Percentiles rank a stretch among this genome's conserved stretches.
Evolutionary conservation across 768 basidiomycete genomes (phyloP).

Genomic region (Suillus lakei): DNA sequence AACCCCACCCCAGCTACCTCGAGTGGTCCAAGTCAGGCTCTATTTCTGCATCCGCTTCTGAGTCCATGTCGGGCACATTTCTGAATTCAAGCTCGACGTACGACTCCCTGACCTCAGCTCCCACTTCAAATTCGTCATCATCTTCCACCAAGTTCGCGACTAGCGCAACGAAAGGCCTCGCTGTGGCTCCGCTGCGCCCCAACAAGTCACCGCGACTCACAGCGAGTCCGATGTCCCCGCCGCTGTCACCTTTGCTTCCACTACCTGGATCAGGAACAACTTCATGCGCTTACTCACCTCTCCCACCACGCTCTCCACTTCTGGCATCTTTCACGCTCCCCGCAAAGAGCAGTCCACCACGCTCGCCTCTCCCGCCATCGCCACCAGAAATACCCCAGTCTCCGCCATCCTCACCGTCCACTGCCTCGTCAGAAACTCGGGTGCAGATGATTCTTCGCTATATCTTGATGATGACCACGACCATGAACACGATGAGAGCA

Average conservation of each 20-base stretch:
- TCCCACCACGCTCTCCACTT: constrained; percentile 26
- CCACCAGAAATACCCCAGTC: constrained; percentile 12
- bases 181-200: constrained; percentile 30
- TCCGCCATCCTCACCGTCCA: constrained; percentile 15
- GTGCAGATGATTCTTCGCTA: constrained; percentile 1
- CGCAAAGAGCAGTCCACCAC: constrained; percentile 4
- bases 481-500: constrained; percentile 23
- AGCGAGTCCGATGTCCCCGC: constrained; percentile 17
- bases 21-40: constrained; percentile 5
- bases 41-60: constrained; percentile 20
- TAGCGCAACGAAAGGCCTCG: constrained; percentile 10
- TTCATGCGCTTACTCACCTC: constrained; percentile 28
- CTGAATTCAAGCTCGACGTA: constrained; percentile 23
- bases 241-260: constrained; percentile 17
- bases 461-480: constrained; percentile 9
- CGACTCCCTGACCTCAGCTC: constrained; percentile 12
- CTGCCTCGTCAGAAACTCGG: constrained; percentile 1
- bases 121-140: constrained; percentile 12
- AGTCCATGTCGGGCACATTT: constrained; percentile 18
- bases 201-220: constrained; percentile 30
- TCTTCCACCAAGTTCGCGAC: not conserved
- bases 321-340: constrained; percentile 13
- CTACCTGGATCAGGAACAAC: constrained; percentile 16
- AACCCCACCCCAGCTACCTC: not conserved
- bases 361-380: constrained; percentile 12